Evolutionary conservation across 2,329 filamentous ascomycete species (phyloP), one percentile per base, ranked within the genome.

Genomic region (Phoma sp.): DNA sequence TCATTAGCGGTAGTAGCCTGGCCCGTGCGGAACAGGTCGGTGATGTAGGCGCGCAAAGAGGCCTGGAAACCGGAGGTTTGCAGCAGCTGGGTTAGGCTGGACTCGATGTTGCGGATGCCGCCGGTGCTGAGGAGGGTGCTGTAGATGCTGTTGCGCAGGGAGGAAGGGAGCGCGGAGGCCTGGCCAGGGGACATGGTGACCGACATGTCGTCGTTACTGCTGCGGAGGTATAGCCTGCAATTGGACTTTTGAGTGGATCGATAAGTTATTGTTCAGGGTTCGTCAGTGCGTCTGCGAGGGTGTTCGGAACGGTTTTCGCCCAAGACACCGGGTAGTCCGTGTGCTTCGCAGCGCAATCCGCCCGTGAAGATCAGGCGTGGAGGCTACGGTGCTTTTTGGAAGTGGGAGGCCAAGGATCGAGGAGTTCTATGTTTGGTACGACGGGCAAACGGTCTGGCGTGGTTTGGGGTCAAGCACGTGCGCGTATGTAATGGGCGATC

Each of bases 21-120:
- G 41, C 83, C 83, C 24, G 79, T 81, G 61, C 84, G 81, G 49
- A 87, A 80, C 36, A 87, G 77, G 51, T 82, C 77, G 41, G 80
- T 79, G 14, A 84, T 78, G 56, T 86, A 80, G 41, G 74, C 75
- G 52, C 80, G 80, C 55, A 88, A 77, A 25, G 77, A 77, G 62
- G 83, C 79, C 37, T 82, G 81, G 84, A 84, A 88, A 61, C 84
- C 84, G n/a, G 77, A 73, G 47, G 82, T 78, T 63, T 84, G 80
- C 9, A 87, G 78, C 22, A 80, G 79, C 64, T 83, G 78, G 54
- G 80, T 76, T 24, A 87, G 77, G 1, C 79, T 77, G 33, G 74
- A 64, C 65, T 86, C 83, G 38, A 88, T 82, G 65, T 80, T 79
- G 64, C 80, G 78, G 60, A 86, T 80, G 48, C 80, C 79, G 64